Percentiles rank a stretch among this genome's conserved stretches.
These are phyloP conservation scores for Lavandula angustifolia DNA, from an alignment of 257 asterid species.

Conservation along the genomic window DNA sequence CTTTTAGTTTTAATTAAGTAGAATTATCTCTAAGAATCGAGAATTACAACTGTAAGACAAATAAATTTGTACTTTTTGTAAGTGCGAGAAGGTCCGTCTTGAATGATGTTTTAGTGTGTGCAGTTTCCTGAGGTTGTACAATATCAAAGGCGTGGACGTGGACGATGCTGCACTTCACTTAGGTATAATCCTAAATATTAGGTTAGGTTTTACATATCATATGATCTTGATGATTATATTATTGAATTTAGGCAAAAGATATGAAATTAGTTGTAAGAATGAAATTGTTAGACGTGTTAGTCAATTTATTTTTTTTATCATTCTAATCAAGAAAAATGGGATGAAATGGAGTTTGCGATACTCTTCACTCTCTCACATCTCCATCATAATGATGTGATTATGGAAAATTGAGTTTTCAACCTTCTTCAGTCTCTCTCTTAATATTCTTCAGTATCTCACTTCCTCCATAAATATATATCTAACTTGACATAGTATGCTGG, in stretches of 20 bases:
- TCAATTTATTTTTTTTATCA: neutral
- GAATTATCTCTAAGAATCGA: no score
- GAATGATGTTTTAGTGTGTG: slow-evolving; percentile 24
- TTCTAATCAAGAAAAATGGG: neutral
- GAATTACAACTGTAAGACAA: no score
- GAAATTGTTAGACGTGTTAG: neutral
- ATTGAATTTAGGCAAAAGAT: neutral
- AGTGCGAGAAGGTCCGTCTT: neutral
- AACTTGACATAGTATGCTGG: no score
- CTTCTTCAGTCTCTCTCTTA: no score
- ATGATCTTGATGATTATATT: neutral
- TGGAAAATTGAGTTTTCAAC: no score
- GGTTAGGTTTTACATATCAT: neutral
- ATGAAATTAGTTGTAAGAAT: neutral
- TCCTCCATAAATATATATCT: no score
- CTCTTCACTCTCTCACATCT: neutral
- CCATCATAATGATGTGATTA: slow-evolving; percentile 9
- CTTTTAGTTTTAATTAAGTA: no score
- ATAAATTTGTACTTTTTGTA: no score
- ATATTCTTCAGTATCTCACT: no score
- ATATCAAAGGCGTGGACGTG: slow-evolving; percentile 54
- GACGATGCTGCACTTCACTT: slow-evolving; percentile 58
- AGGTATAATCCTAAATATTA: slow-evolving; percentile 37
- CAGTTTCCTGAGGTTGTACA: slow-evolving; percentile 64
- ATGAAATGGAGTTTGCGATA: neutral